phyloP scores from a whole-genome alignment of 345 rosid species.

The Mercurialis annua region DNA sequence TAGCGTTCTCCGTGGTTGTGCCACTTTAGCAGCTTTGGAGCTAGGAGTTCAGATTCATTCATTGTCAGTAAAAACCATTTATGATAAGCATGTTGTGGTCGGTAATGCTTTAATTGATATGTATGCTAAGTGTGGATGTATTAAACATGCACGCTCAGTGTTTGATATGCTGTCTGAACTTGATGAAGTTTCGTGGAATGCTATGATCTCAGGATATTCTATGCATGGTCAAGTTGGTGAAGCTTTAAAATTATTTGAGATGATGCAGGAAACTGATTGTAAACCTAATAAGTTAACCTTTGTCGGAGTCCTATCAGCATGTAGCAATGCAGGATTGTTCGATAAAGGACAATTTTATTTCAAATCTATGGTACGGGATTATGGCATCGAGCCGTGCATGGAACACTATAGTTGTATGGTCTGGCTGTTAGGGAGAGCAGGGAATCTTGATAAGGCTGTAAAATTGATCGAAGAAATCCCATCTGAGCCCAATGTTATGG shows the following conservation, averaged over 20 bases:
- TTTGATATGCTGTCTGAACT: slow-evolving; percentile 46
- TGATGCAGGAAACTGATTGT: slow-evolving; percentile 53
- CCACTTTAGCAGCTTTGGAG: slow-evolving; percentile 72
- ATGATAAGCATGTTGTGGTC: slow-evolving; percentile 50
- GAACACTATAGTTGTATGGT: slow-evolving; percentile 89
- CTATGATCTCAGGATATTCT: slow-evolving; percentile 81
- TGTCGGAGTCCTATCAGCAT: slow-evolving; percentile 76
- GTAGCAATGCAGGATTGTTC: slow-evolving; percentile 71
- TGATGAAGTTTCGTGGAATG: slow-evolving; percentile 72
- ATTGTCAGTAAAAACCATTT: slow-evolving; percentile 49
- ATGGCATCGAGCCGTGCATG: slow-evolving; percentile 62
- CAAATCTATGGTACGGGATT: slow-evolving; percentile 59
- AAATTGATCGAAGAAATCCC: slow-evolving; percentile 67
- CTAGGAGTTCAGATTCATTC: slow-evolving; percentile 72
- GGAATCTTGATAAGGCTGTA: slow-evolving; percentile 63
- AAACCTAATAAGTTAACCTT: slow-evolving; percentile 64
- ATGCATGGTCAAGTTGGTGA: slow-evolving; percentile 61
- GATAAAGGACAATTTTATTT: slow-evolving; percentile 62
- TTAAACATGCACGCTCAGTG: slow-evolving; percentile 50
- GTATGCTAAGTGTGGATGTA: slow-evolving; percentile 90
- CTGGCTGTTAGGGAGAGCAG: slow-evolving; percentile 74
- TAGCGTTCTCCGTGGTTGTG: slow-evolving; percentile 64
- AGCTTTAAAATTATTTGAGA: slow-evolving; percentile 50
- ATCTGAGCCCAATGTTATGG: slow-evolving; percentile 59
- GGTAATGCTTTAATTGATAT: slow-evolving; percentile 80